Evolutionary conservation across 2,329 filamentous ascomycete genomes (phyloP).

Genomic region (Fusarium zealandicum): DNA sequence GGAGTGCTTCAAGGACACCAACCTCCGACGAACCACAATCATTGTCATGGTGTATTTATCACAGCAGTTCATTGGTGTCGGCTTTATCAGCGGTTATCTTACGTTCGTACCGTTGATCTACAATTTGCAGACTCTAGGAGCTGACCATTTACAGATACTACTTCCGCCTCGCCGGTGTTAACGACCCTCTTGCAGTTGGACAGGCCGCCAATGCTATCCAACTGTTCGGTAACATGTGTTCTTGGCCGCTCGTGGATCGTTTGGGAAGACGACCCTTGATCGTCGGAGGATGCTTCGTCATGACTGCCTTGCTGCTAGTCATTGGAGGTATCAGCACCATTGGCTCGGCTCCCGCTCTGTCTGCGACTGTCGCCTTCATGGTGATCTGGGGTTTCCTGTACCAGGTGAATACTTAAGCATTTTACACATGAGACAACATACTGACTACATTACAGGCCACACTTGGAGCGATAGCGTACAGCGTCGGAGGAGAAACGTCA

Average conservation of each 20-base stretch:
- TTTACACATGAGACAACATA: background rate
- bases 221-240: slow-evolving; percentile 42
- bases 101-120: too few relatives aligned
- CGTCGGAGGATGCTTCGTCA: slow-evolving; percentile 39
- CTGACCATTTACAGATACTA: too few relatives aligned
- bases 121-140: too few relatives aligned
- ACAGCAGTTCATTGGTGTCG: slow-evolving; percentile 43
- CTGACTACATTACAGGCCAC: slow-evolving; percentile 26
- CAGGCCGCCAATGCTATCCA: slow-evolving; percentile 43
- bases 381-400: slow-evolving; percentile 41
- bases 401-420: slow-evolving; percentile 18
- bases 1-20: slow-evolving; percentile 41
- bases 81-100: slow-evolving; percentile 42
- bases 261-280: slow-evolving; percentile 43
- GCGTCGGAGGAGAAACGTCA: slow-evolving; percentile 43
- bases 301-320: slow-evolving; percentile 41
- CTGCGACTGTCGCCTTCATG: slow-evolving; percentile 42
- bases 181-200: slow-evolving; percentile 40
- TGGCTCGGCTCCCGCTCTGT: slow-evolving; percentile 27
- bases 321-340: slow-evolving; percentile 45
- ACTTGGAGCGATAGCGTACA: slow-evolving; percentile 42
- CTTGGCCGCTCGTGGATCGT: slow-evolving; percentile 43
- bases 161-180: slow-evolving; percentile 41
- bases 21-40: slow-evolving; percentile 41
- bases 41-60: slow-evolving; percentile 45